Evolutionary conservation across 441 rosid species (phyloP).

Genomic region (Erodium trifolium): DNA sequence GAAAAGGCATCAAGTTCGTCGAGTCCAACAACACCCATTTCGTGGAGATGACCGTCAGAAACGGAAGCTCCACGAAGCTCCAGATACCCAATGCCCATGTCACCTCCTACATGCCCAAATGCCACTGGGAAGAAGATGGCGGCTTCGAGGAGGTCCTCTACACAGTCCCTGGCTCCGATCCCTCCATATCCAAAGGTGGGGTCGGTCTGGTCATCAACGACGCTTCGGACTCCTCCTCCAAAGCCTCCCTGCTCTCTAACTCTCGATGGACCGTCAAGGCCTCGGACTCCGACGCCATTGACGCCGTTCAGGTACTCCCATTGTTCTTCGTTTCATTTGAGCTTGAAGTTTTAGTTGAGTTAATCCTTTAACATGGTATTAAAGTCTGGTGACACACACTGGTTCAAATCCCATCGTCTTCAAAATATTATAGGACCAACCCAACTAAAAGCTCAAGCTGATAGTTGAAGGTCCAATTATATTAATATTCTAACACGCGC

Average conservation of each 20-base stretch:
- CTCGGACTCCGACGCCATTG: slow-evolving; percentile 81
- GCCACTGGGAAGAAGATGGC: slow-evolving; percentile 73
- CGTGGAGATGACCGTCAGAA: slow-evolving; percentile 71
- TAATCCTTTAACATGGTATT: too few species aligned
- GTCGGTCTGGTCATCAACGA: slow-evolving; percentile 65
- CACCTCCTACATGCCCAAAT: slow-evolving; percentile 77
- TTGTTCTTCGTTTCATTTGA: too few species aligned
- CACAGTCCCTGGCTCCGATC: slow-evolving; percentile 36
- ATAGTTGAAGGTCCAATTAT: too few species aligned
- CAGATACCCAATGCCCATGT: slow-evolving; percentile 66
- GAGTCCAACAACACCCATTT: slow-evolving; percentile 43
- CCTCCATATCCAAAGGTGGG: slow-evolving; percentile 48
- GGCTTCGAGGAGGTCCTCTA: slow-evolving; percentile 67
- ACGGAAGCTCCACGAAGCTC: slow-evolving; percentile 69
- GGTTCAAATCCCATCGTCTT: too few species aligned
- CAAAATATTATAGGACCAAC: too few species aligned
- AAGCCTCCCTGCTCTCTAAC: slow-evolving; percentile 38
- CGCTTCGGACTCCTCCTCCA: slow-evolving; percentile 38
- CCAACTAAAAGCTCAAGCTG: too few species aligned
- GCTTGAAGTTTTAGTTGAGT: too few species aligned
- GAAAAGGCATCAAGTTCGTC: slow-evolving; percentile 69
- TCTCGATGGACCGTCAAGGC: slow-evolving; percentile 72
- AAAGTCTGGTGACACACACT: too few species aligned
- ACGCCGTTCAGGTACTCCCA: slow-evolving; percentile 95
- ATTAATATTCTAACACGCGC: too few species aligned